These are phyloP conservation scores for Starmerella davenportii DNA, from an alignment of 805 yeast genomes.

Conservation along the genomic window DNA sequence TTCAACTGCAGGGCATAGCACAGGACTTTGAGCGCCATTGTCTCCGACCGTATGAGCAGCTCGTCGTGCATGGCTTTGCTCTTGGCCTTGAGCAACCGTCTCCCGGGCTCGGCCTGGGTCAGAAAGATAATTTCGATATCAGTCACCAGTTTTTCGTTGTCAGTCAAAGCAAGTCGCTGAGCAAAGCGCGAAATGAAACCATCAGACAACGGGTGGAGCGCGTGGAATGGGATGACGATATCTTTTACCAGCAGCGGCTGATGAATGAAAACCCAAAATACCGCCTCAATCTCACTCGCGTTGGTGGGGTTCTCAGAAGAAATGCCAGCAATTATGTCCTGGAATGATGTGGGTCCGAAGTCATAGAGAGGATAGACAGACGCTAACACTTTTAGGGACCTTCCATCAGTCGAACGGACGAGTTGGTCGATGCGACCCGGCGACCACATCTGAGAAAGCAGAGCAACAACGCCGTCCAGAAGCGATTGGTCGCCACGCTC, in stretches of 20 bases:
- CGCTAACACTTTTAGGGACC: constrained; percentile 8
- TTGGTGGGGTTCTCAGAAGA: neutral
- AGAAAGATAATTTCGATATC: neutral
- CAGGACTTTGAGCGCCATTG: neutral
- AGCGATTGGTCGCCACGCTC: neutral
- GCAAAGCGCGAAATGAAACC: neutral
- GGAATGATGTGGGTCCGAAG: neutral
- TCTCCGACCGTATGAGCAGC: neutral
- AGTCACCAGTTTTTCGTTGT: neutral
- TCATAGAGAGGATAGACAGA: neutral
- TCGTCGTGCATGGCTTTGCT: neutral
- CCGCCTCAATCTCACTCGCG: constrained; percentile 3
- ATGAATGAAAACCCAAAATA: constrained; percentile 9
- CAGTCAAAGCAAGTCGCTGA: neutral
- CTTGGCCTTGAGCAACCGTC: neutral
- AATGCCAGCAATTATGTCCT: neutral
- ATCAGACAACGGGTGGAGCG: neutral
- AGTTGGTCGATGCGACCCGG: constrained; percentile 5
- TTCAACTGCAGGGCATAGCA: neutral
- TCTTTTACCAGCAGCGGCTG: neutral
- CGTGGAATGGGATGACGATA: constrained; percentile 4
- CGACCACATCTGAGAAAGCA: constrained; percentile 8
- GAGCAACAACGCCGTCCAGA: neutral
- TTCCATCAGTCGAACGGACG: constrained; percentile 3
- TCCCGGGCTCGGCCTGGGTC: neutral